A percentile compares a stretch with the other conserved stretches of the same genome.
These are phyloP conservation scores for Clarireedia paspali DNA, from an alignment of 2,329 filamentous ascomycete genomes.

Conservation along the genomic window DNA sequence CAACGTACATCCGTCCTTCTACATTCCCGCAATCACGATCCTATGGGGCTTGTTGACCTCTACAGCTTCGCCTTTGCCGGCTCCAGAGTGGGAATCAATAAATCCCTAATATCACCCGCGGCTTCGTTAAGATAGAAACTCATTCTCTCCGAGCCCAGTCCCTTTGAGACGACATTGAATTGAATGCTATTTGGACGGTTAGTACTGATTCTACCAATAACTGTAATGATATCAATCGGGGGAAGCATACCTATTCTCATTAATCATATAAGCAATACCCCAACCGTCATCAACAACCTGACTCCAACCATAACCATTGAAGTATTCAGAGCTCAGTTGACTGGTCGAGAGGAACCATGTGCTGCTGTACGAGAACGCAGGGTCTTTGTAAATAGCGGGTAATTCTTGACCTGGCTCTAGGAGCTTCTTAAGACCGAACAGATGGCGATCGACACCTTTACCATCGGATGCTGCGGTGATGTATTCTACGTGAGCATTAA, in stretches of 20 bases:
- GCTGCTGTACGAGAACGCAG: conserved; percentile 72
- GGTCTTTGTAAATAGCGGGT: conserved; percentile 79
- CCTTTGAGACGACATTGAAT: conserved; percentile 97
- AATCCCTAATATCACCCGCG: conserved; percentile 78
- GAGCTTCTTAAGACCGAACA: conserved; percentile 95
- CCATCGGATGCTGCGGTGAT: conserved; percentile 84
- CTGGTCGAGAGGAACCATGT: conserved; percentile 86
- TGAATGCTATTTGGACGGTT: conserved; percentile 58
- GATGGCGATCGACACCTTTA: conserved; percentile 88
- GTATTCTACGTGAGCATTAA: conserved; percentile 80
- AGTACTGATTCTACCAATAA: background rate
- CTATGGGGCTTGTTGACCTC: background rate
- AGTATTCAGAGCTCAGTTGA: conserved; percentile 92
- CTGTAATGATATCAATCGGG: background rate
- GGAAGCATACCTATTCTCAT: conserved; percentile 73
- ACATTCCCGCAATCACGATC: background rate
- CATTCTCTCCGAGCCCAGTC: conserved; percentile 84
- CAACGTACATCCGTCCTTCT: background rate
- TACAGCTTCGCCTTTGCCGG: conserved; percentile 83
- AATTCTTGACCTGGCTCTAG: conserved; percentile 72
- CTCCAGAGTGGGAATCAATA: conserved; percentile 75
- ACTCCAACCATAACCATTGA: conserved; percentile 98
- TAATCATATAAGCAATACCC: conserved; percentile 99
- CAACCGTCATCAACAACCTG: conserved; percentile 95
- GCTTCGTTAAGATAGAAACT: conserved; percentile 94